Conservation (phyloP, 75 land plant genomes). For the Pinus tabuliformis region DNA sequence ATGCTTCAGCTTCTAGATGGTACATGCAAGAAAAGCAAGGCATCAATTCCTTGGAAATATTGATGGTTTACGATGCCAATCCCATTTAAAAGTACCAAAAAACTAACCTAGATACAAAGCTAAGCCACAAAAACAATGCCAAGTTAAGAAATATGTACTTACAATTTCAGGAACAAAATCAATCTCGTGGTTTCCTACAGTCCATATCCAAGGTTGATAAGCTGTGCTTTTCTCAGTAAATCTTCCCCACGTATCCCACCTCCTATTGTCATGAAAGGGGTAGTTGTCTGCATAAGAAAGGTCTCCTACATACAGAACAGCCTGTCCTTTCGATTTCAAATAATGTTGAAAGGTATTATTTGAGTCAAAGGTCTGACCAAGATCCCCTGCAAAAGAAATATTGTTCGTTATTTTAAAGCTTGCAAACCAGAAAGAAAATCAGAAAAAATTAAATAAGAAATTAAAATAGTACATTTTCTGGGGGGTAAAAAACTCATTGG, state of each 20-base stretch:
- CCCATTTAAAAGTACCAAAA: background rate
- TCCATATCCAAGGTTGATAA: constrained; percentile 97
- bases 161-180: constrained; percentile 82
- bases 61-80: background rate
- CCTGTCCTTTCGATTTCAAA: constrained; percentile 59
- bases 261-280: constrained; percentile 60
- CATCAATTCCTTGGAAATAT: background rate
- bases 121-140: background rate
- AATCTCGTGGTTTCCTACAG: constrained; percentile 87
- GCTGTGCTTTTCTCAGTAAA: constrained; percentile 82
- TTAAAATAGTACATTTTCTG: background rate
- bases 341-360: constrained; percentile 78
- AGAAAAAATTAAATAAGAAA: background rate
- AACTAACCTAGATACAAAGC: background rate
- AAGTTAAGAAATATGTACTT: constrained; percentile 6
- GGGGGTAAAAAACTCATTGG: background rate
- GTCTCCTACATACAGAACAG: constrained; percentile 81
- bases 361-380: constrained; percentile 85
- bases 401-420: background rate
- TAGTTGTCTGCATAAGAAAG: constrained; percentile 87
- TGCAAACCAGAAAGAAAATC: background rate
- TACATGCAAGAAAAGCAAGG: background rate
- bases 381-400: constrained; percentile 61
- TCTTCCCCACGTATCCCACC: constrained; percentile 88
- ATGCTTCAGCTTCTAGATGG: too few relatives aligned